Evolutionary conservation across 2,329 filamentous ascomycete genomes (phyloP).

Genomic region (Alternaria gansuensis): DNA sequence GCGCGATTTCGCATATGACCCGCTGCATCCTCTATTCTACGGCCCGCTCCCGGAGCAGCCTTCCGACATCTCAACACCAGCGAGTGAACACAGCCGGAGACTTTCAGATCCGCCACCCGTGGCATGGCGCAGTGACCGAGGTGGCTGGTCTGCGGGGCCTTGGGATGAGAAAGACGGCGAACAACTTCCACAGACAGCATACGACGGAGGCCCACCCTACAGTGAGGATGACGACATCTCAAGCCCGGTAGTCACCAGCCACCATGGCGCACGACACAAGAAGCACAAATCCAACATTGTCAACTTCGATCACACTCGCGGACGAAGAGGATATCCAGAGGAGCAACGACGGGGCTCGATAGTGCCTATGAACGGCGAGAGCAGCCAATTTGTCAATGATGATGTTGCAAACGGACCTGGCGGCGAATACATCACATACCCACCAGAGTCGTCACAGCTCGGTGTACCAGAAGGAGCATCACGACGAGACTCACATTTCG

Average conservation of each 20-base stretch:
- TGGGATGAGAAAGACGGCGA: slow-evolving; percentile 64
- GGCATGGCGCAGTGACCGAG: slow-evolving; percentile 73
- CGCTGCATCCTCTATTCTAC: slow-evolving; percentile 87
- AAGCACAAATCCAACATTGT: slow-evolving; percentile 71
- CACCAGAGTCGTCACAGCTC: slow-evolving; percentile 59
- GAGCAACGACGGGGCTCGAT: slow-evolving; percentile 57
- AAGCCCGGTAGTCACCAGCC: slow-evolving; percentile 82
- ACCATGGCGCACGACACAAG: slow-evolving; percentile 71
- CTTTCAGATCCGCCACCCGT: slow-evolving; percentile 82
- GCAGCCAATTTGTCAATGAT: slow-evolving; percentile 75
- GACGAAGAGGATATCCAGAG: slow-evolving; percentile 45
- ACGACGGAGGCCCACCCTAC: slow-evolving; percentile 83
- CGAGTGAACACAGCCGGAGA: slow-evolving; percentile 75
- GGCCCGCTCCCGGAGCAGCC: slow-evolving; percentile 82
- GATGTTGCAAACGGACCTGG: slow-evolving; percentile 76
- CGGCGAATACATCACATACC: slow-evolving; percentile 83
- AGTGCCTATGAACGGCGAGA: slow-evolving; percentile 68
- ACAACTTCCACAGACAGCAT: slow-evolving; percentile 82
- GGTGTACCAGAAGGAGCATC: slow-evolving; percentile 44
- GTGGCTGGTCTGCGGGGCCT: slow-evolving; percentile 63
- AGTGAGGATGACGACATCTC: slow-evolving; percentile 96
- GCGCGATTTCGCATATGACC: slow-evolving; percentile 92
- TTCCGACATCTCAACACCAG: slow-evolving; percentile 86
- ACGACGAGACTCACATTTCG: slow-evolving; percentile 65
- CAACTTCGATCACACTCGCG: slow-evolving; percentile 52